These are phyloP conservation scores for Knufia fluminis DNA, from an alignment of 2,329 filamentous ascomycete species.

Conservation along the genomic window DNA sequence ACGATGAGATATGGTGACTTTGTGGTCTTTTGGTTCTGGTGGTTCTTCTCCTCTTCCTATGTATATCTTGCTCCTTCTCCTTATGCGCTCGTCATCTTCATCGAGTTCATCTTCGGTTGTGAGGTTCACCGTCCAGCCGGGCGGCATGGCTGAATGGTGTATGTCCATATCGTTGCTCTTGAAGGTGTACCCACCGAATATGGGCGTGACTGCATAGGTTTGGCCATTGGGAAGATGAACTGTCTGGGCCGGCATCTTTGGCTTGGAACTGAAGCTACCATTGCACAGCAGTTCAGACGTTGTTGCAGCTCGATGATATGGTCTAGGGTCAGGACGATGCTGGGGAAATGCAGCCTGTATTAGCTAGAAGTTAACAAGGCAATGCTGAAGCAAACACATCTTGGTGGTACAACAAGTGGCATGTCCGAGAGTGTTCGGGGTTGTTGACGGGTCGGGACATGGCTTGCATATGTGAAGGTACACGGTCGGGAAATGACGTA, in stretches of 20 bases:
- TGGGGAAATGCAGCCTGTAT: background rate
- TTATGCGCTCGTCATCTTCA: conserved; percentile 16
- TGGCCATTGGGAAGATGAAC: conserved; percentile 69
- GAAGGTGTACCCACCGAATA: conserved; percentile 89
- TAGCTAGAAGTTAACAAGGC: background rate
- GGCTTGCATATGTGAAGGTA: no score
- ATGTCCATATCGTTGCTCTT: conserved; percentile 66
- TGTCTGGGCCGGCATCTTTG: conserved; percentile 14
- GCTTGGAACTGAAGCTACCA: background rate
- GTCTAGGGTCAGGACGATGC: conserved; percentile 1
- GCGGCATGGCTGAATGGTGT: conserved; percentile 63
- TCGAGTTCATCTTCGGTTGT: conserved; percentile 53
- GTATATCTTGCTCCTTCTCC: conserved; percentile 16
- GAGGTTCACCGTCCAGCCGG: conserved; percentile 83
- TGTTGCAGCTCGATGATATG: conserved; percentile 2
- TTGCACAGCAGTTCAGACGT: conserved; percentile 3
- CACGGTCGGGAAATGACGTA: no score
- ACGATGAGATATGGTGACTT: conserved; percentile 37
- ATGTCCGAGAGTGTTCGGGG: no score
- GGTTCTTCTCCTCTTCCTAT: conserved; percentile 6
- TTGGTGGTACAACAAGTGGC: no score
- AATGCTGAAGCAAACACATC: no score
- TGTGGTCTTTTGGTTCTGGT: conserved; percentile 1
- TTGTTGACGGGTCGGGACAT: no score
- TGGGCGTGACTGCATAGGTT: conserved; percentile 63